phyloP scores from a whole-genome alignment of 2,329 filamentous ascomycete genomes.

The Blastomyces parvus region DNA sequence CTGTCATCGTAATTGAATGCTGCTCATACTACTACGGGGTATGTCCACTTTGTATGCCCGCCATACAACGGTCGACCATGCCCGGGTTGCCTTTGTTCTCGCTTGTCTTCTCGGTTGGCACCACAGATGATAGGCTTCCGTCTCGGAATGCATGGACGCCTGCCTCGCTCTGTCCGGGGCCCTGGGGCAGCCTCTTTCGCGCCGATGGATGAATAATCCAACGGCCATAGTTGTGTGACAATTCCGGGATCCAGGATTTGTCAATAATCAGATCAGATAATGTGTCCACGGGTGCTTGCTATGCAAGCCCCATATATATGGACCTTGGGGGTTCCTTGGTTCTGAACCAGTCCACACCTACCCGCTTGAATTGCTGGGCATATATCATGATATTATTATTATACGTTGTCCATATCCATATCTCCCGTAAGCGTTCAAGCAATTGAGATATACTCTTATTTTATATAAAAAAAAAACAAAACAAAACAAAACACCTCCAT shows the following conservation, averaged over 20 bases:
- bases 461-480: too few relatives aligned
- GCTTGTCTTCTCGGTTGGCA: slow-evolving; percentile 4
- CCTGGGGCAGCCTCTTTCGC: too few relatives aligned
- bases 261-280: neutral
- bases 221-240: neutral
- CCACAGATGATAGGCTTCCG: slow-evolving; percentile 1
- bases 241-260: neutral
- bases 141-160: neutral
- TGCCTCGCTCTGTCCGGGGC: neutral
- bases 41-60: neutral
- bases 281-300: neutral
- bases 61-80: neutral
- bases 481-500: too few relatives aligned
- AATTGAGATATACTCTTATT: neutral
- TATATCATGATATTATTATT: neutral
- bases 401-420: neutral
- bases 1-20: neutral
- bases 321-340: neutral
- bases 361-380: neutral
- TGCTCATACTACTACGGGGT: neutral
- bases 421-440: neutral
- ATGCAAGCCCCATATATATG: neutral
- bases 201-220: neutral
- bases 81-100: neutral
- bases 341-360: neutral